Base-by-base conservation (phyloP, 192 early-diverging fungal genomes). In the Rhizoclosmatium globosum region DNA sequence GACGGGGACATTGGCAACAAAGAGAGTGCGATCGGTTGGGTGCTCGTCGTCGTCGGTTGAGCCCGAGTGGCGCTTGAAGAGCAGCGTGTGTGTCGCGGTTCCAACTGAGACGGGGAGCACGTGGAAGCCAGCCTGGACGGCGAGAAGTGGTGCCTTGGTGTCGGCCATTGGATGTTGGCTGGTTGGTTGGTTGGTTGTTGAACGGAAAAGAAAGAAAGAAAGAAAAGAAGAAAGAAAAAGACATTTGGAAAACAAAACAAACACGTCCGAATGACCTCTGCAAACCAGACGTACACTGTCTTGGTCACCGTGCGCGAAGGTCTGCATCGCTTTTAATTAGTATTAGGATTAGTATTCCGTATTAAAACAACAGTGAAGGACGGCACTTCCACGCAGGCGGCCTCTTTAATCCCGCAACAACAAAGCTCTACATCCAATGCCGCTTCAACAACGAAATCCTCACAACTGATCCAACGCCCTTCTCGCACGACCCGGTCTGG, bases 401-500 rank as follows among this genome's bases (percentile, higher is more conserved):
- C 65, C 13, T 19, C 60, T 31, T 68, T 47, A 19, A 38, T 4
- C 47, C 68, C 11, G n/a, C 68, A 38, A 77, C 75, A 50, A 47
- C 79, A 23, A 82, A 83, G 60, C 58, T 86, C 19, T 89, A 89
- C 85, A 61, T 87, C 6, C 90, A 91, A 64, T 91, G 90, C 79
- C 81, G 87, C 60, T 91, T 91, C 86, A 91, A 91, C 82, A 82
- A 84, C 62, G 90, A 91, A 73, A 90, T 90, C 67, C 83, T 91
- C 31, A 84, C 85, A 2, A 85, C 87, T 9, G 88, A 91, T 64
- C 88, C 90, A 4, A 85, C 85, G 44, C 80, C 78, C 15, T 82
- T 85, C 69, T 45, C 43, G 4, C 61, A 78, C n/a, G 53, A 50
- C 6, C 90, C 90, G 4, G 79, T 87, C 17, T 91, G 81, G 74